These are phyloP conservation scores for Solanum appendiculatum DNA, from an alignment of 257 asterid species.

Conservation along the genomic window DNA sequence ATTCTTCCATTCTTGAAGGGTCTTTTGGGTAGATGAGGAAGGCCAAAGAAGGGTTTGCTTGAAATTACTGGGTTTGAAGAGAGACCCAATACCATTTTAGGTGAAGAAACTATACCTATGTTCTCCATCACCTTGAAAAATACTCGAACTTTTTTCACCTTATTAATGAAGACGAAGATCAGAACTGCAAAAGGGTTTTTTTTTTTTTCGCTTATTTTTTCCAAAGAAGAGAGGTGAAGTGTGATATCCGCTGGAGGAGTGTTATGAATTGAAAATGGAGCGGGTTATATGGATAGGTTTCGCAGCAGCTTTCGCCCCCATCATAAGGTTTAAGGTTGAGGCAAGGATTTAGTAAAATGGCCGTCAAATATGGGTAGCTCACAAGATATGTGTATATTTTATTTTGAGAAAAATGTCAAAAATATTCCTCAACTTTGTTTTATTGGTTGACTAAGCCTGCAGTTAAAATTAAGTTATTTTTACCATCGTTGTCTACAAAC, in stretches of 20 bases:
- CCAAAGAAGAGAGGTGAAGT: not conserved
- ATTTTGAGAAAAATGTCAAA: too few relatives aligned
- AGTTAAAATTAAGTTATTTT: too few relatives aligned
- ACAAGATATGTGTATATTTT: too few relatives aligned
- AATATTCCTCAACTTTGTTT: too few relatives aligned
- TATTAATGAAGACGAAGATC: not conserved
- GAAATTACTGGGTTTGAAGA: constrained; percentile 40
- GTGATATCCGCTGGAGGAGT: not conserved
- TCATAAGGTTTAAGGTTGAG: not conserved
- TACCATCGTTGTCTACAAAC: too few relatives aligned
- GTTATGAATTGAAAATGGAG: not conserved
- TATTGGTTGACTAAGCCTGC: too few relatives aligned
- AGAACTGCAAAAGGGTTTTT: not conserved
- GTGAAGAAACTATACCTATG: constrained; percentile 52
- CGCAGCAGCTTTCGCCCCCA: not conserved
- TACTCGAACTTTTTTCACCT: not conserved
- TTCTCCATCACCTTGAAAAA: constrained; percentile 42
- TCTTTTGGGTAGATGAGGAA: constrained; percentile 35
- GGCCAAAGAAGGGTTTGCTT: constrained; percentile 43
- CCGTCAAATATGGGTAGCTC: not conserved
- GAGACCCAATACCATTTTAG: constrained; percentile 53
- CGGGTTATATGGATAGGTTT: not conserved
- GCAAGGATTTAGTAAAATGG: not conserved
- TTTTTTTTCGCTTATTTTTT: not conserved
- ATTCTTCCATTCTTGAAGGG: constrained; percentile 14